These are phyloP conservation scores for Adansonia rubrostipa DNA, from an alignment of 441 rosid species.

Conservation along the genomic window DNA sequence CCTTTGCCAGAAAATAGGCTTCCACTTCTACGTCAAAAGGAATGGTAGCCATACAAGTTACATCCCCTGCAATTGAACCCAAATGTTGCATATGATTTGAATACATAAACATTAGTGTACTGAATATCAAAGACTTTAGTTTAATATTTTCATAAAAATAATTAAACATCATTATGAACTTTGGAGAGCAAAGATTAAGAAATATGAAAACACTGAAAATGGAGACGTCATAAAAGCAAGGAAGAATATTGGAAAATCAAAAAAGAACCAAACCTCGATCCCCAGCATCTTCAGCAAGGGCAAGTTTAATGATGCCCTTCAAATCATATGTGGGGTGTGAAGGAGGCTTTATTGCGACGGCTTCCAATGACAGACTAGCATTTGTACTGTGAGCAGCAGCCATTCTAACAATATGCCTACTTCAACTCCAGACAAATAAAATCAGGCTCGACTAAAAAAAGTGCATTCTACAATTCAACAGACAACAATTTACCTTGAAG, in stretches of 20 bases:
- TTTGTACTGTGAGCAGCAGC: conserved; percentile 44
- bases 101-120: not conserved
- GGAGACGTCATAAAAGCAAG: not conserved
- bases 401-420: conserved; percentile 35
- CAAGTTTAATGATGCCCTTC: conserved; percentile 68
- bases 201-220: not conserved
- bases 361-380: conserved; percentile 38
- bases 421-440: not conserved
- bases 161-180: not conserved
- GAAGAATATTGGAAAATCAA: not conserved
- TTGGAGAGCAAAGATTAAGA: not conserved
- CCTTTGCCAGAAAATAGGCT: conserved; percentile 90
- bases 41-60: conserved; percentile 90
- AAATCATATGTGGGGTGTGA: conserved; percentile 91
- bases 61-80: conserved; percentile 67
- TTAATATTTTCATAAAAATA: not conserved
- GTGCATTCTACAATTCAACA: not conserved
- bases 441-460: conserved; percentile 15
- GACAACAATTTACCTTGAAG: conserved; percentile 53
- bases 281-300: conserved; percentile 92
- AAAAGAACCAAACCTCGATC: conserved; percentile 59
- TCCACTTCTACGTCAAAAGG: conserved; percentile 85
- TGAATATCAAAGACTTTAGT: not conserved
- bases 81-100: conserved; percentile 22
- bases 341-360: conserved; percentile 76